Percentiles rank a stretch among this genome's conserved stretches.
These are phyloP conservation scores for Alternaria gaisen DNA, from an alignment of 2,329 filamentous ascomycete species.

Conservation along the genomic window DNA sequence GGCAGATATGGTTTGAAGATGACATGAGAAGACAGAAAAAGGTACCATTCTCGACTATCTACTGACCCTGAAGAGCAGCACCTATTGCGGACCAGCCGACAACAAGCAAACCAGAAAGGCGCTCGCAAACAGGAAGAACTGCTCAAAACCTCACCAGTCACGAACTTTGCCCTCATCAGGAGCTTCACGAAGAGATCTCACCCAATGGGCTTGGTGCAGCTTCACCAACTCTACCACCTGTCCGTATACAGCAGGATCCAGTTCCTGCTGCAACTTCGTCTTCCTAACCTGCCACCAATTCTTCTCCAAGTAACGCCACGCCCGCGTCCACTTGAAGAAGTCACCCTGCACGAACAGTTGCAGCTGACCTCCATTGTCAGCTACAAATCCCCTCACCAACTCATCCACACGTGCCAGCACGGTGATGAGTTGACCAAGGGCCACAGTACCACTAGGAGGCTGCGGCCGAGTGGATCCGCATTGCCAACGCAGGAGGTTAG, in stretches of 20 bases:
- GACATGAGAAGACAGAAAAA: conserved; percentile 2
- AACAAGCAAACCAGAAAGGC: neutral
- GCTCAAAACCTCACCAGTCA: neutral
- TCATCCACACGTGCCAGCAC: conserved; percentile 1
- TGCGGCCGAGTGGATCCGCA: neutral
- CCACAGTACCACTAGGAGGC: conserved; percentile 8
- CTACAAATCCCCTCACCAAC: conserved; percentile 4
- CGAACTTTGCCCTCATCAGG: neutral
- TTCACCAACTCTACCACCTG: neutral
- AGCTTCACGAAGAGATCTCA: neutral
- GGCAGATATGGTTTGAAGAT: neutral
- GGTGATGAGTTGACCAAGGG: neutral
- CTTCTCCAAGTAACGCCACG: conserved; percentile 1
- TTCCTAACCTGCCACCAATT: neutral
- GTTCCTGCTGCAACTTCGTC: neutral
- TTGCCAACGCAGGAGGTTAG: conserved; percentile 10
- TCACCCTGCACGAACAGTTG: neutral
- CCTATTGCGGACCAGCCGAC: conserved; percentile 1
- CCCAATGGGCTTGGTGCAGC: conserved; percentile 3
- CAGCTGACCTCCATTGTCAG: conserved; percentile 2
- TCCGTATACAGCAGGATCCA: neutral
- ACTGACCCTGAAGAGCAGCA: conserved; percentile 1
- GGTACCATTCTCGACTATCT: conserved; percentile 3
- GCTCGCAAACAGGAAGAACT: neutral
- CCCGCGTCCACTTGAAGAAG: neutral